Evolutionary conservation across 441 rosid species (phyloP).

Genomic region (Euphorbia celastroides): DNA sequence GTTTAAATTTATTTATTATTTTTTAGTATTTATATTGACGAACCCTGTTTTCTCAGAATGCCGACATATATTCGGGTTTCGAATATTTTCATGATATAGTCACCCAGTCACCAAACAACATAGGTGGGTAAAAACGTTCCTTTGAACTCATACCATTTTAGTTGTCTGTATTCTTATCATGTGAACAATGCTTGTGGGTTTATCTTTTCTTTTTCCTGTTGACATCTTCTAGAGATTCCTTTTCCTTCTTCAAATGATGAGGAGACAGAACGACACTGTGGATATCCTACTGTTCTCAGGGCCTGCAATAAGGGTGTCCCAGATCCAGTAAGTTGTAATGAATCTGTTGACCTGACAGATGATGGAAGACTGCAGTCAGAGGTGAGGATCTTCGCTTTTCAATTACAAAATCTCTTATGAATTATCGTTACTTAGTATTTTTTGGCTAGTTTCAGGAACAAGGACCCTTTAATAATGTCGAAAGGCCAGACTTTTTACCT

Average conservation of each 20-base stretch:
- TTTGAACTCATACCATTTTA: neutral
- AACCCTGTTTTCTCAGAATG: slow-evolving; percentile 34
- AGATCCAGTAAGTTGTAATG: slow-evolving; percentile 16
- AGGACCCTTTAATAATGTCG: slow-evolving; percentile 31
- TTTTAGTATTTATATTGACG: neutral
- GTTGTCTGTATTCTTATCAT: neutral
- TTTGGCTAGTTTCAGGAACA: slow-evolving; percentile 35
- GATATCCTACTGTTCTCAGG: slow-evolving; percentile 9
- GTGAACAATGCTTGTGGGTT: neutral
- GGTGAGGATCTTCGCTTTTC: slow-evolving; percentile 26
- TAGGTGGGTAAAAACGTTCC: slow-evolving; percentile 20
- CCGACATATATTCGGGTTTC: slow-evolving; percentile 28
- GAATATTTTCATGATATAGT: slow-evolving; percentile 28
- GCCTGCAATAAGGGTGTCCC: slow-evolving; percentile 6
- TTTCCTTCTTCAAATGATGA: slow-evolving; percentile 11
- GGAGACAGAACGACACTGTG: slow-evolving; percentile 12
- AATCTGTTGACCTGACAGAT: slow-evolving; percentile 21
- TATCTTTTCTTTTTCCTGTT: neutral
- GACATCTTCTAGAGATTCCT: slow-evolving; percentile 15
- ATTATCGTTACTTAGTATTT: slow-evolving; percentile 15
- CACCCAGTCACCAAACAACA: slow-evolving; percentile 18
- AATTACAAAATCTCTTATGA: slow-evolving; percentile 16
- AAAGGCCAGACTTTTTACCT: slow-evolving; percentile 30
- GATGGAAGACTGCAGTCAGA: slow-evolving; percentile 26
- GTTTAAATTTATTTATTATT: neutral